Conservation (phyloP, 208 protist genomes). For the Acanthamoeba royreba region DNA sequence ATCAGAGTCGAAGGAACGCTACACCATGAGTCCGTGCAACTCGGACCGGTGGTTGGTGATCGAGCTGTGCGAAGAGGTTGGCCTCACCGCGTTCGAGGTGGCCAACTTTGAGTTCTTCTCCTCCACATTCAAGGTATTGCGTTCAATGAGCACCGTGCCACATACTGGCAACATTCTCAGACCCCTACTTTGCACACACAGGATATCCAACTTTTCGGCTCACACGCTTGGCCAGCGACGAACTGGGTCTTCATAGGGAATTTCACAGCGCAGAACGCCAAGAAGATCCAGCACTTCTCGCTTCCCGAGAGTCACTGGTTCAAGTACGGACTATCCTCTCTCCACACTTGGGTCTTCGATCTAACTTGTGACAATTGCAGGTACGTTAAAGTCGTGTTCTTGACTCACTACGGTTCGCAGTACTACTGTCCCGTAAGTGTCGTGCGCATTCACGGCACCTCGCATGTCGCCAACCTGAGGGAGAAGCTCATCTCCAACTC, state of each 20-base stretch:
- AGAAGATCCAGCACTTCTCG: slow-evolving; percentile 57
- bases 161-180: no score
- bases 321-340: slow-evolving; percentile 4
- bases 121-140: slow-evolving; percentile 53
- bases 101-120: slow-evolving; percentile 67
- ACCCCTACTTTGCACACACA: no score
- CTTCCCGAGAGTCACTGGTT: slow-evolving; percentile 55
- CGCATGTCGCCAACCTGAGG: slow-evolving; percentile 58
- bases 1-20: slow-evolving; percentile 45
- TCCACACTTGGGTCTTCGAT: no score
- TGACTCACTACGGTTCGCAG: slow-evolving; percentile 59
- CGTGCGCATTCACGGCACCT: slow-evolving; percentile 54
- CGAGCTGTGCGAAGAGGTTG: slow-evolving; percentile 65
- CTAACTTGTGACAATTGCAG: neutral
- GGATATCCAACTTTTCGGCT: slow-evolving; percentile 44
- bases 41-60: slow-evolving; percentile 53
- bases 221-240: slow-evolving; percentile 13
- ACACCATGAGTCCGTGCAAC: slow-evolving; percentile 54
- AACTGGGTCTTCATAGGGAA: slow-evolving; percentile 55
- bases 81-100: slow-evolving; percentile 48
- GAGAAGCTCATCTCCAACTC: neutral
- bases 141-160: neutral
- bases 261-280: slow-evolving; percentile 58
- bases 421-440: slow-evolving; percentile 57
- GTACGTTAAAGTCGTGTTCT: slow-evolving; percentile 56